These are phyloP conservation scores for Brassica rapa DNA, from an alignment of 345 rosid species.

Conservation along the genomic window DNA sequence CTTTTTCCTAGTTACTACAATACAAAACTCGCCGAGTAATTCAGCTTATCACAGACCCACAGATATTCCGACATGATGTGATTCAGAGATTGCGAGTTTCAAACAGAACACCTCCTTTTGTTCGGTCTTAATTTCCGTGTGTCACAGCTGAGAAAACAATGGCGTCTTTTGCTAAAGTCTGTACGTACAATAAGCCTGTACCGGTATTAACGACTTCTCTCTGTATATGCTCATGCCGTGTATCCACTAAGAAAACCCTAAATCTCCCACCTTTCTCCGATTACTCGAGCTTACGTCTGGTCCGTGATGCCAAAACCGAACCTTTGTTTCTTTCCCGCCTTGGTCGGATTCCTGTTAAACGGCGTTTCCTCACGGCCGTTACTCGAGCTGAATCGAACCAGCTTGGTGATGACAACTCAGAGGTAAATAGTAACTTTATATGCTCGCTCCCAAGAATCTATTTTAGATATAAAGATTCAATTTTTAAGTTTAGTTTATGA, in stretches of 20 bases:
- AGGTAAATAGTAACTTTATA: conserved; percentile 46
- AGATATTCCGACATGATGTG: conserved; percentile 21
- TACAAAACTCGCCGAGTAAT: conserved; percentile 19
- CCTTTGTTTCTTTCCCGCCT: conserved; percentile 32
- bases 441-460: neutral
- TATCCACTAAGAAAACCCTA: conserved; percentile 43
- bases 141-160: conserved; percentile 32
- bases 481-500: neutral
- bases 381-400: conserved; percentile 54
- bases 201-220: conserved; percentile 46
- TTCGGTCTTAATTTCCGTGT: neutral
- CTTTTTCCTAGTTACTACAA: neutral
- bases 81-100: conserved; percentile 9
- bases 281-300: conserved; percentile 35
- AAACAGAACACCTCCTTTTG: neutral
- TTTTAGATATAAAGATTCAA: neutral
- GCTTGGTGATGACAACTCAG: conserved; percentile 39
- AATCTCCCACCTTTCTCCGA: conserved; percentile 33
- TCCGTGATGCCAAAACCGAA: conserved; percentile 37
- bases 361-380: conserved; percentile 48
- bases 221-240: conserved; percentile 49
- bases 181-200: conserved; percentile 37
- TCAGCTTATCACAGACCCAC: neutral
- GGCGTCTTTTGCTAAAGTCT: conserved; percentile 47
- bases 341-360: conserved; percentile 35